phyloP scores from a whole-genome alignment of 2,329 filamentous ascomycete species.

The Elsinoe ampelina region DNA sequence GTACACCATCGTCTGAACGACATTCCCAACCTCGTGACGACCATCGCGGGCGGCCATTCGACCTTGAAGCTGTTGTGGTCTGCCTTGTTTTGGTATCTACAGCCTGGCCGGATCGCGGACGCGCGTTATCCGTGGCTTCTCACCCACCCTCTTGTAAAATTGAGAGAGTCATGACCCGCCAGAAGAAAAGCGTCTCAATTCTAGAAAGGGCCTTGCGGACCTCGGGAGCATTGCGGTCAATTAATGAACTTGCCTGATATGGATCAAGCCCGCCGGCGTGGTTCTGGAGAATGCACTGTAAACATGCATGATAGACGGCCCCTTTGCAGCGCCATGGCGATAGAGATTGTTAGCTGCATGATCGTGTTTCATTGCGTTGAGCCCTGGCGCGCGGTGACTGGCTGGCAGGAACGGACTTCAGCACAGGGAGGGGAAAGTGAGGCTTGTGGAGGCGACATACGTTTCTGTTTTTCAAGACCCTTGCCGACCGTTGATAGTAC shows the following conservation, averaged over 20 bases:
- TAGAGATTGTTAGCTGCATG: slow-evolving; percentile 7
- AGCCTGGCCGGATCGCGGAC: background rate
- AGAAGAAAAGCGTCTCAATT: background rate
- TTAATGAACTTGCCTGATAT: background rate
- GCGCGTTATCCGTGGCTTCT: background rate
- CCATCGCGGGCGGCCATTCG: background rate
- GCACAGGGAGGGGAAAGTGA: background rate
- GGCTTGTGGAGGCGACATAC: background rate
- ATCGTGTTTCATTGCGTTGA: slow-evolving; percentile 1
- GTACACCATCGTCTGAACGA: background rate
- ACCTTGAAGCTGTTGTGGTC: background rate
- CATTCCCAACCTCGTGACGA: background rate
- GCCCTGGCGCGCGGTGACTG: background rate
- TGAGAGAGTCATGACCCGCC: background rate
- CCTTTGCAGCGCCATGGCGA: slow-evolving; percentile 3
- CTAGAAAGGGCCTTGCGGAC: background rate
- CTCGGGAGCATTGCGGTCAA: background rate
- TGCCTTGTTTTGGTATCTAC: no score
- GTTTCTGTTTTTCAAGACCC: slow-evolving; percentile 9
- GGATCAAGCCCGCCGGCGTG: background rate
- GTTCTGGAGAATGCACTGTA: background rate
- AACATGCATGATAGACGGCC: background rate
- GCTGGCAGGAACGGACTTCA: background rate
- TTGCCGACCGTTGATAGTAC: slow-evolving; percentile 9
- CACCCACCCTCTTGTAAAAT: background rate